Evolutionary conservation across 2,329 filamentous ascomycete species (phyloP), one percentile per base, ranked within the genome.

Genomic region (Talaromyces funiculosus): DNA sequence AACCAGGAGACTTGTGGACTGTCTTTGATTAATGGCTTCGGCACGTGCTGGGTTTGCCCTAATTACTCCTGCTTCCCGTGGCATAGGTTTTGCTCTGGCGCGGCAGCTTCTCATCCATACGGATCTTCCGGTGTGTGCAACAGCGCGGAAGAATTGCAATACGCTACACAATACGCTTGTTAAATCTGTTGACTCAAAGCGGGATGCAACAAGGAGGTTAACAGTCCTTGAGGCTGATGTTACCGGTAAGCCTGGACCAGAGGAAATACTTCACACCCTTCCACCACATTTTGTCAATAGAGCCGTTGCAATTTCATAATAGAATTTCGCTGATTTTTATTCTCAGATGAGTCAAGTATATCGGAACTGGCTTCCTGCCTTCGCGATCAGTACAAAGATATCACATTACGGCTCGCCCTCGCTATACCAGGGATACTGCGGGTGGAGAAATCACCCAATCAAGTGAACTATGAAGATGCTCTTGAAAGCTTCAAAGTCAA

Each of bases 401-500:
- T 69, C 66, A 84, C 89, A 65, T 81, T 94, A 12, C 88, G 86
- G 62, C 81, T 93, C 45, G 84, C 84, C 2, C 84, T 91, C 67
- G 83, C 84, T 31, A 75, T 92, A 2, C 88, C 90, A 0, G 90
- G 90, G 0, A 79, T 92, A 38, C 81, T 94, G 10, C 81, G 83
- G 66, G 84, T 90, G 0, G 90, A 95, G 70, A 91, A 88, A 72
- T 84, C 85, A 1, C 88, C 86, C 0, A 66, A 74, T 0, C 86
- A 90, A 67, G 82, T 94, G 60, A 77, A 87, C 61, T 81, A 84
- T 61, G 78, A 78, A 20, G 71, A 79, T 37, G 85, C 88, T 18
- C 76, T 89, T n/a, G 76, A 85, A 49, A 91, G 84, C n/a, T 87
- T 91, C 73, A 80, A 81, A 57, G 83, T 90, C 62, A 95, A 94